A percentile compares a stretch with the other conserved stretches of the same genome.
phyloP scores from a whole-genome alignment of 768 basidiomycete species.

The Termitomyces sp. region DNA sequence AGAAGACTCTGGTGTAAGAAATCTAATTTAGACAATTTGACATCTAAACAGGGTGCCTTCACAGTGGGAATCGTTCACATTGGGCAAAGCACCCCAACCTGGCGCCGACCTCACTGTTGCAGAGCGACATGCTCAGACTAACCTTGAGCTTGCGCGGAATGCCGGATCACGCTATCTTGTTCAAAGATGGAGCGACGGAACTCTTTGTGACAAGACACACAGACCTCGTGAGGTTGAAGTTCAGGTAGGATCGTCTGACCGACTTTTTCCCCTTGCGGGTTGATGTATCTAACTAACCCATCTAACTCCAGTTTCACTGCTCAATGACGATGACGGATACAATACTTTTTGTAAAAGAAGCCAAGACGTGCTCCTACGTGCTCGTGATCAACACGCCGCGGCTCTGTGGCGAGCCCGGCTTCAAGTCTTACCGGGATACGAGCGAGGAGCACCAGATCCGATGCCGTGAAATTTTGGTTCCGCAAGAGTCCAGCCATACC shows the following conservation, averaged over 20 bases:
- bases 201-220: conserved; percentile 89
- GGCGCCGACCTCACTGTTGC: conserved; percentile 62
- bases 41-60: conserved; percentile 14
- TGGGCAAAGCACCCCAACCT: conserved; percentile 66
- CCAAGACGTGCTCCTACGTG: conserved; percentile 91
- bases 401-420: conserved; percentile 89
- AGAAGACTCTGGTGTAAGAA: conserved; percentile 78
- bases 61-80: conserved; percentile 74
- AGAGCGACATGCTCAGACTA: conserved; percentile 58
- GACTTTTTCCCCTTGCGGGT: not conserved
- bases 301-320: conserved; percentile 75
- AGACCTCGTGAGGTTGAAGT: conserved; percentile 88
- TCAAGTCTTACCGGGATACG: conserved; percentile 67
- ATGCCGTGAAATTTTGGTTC: conserved; percentile 70
- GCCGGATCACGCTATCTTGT: conserved; percentile 88
- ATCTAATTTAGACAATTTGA: conserved; percentile 14
- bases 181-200: conserved; percentile 89
- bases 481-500: conserved; percentile 19
- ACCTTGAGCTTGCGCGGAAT: conserved; percentile 71
- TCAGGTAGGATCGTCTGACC: conserved; percentile 45
- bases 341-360: conserved; percentile 88
- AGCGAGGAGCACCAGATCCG: conserved; percentile 66
- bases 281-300: not conserved
- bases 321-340: conserved; percentile 91
- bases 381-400: conserved; percentile 93